phyloP scores from a whole-genome alignment of 2,329 filamentous ascomycete species.

The Claviceps monticola region DNA sequence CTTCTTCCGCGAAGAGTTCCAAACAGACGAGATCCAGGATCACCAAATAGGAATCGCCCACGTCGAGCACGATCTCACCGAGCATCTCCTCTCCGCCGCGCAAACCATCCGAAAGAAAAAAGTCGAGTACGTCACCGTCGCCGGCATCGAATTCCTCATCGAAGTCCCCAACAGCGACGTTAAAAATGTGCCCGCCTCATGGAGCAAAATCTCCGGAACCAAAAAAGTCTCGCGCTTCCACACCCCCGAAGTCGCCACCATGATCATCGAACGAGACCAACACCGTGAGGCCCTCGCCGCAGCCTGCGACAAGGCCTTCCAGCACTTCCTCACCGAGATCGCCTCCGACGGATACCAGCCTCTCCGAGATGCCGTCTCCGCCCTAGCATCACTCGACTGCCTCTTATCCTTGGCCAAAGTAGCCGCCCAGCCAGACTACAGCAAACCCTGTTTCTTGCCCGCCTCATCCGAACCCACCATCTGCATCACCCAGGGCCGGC shows the following conservation, averaged over 20 bases:
- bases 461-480: conserved; percentile 51
- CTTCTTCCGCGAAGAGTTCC: conserved; percentile 79
- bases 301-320: conserved; percentile 77
- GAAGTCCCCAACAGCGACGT: conserved; percentile 75
- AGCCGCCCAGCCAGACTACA: conserved; percentile 76
- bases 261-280: conserved; percentile 80
- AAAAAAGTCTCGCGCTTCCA: conserved; percentile 90
- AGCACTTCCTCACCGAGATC: conserved; percentile 55
- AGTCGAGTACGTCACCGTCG: conserved; percentile 67
- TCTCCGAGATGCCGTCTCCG: conserved; percentile 76
- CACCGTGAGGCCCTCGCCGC: conserved; percentile 87
- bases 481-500: conserved; percentile 51
- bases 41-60: conserved; percentile 85
- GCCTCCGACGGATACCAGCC: conserved; percentile 75
- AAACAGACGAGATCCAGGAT: conserved; percentile 78
- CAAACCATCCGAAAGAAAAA: conserved; percentile 55
- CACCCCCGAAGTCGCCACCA: conserved; percentile 72
- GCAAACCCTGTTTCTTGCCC: conserved; percentile 54
- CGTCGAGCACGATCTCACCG: conserved; percentile 77
- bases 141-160: conserved; percentile 88
- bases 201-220: conserved; percentile 88
- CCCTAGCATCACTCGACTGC: conserved; percentile 79
- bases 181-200: conserved; percentile 82
- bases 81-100: conserved; percentile 59
- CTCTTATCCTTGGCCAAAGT: conserved; percentile 75